Evolutionary conservation across 2,329 filamentous ascomycete genomes (phyloP), one percentile per base, ranked within the genome.

Genomic region (Zelopaecilomyces penicillatus): DNA sequence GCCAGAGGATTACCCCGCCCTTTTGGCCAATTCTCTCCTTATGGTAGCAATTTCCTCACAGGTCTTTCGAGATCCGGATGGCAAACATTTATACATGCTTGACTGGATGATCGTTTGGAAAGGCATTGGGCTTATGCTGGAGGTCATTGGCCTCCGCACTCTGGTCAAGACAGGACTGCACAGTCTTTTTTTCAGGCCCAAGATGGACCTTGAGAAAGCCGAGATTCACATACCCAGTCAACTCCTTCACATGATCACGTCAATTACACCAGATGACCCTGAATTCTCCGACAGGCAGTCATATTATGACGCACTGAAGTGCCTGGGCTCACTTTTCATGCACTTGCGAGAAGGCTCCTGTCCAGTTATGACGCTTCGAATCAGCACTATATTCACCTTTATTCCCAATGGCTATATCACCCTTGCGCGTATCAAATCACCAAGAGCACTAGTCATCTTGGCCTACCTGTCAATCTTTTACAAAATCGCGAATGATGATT

Each of bases 91-190:
- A 2, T 76, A 71, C 52, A 68, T 78, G 30, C 56, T 78, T 37
- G 69, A 78, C 54, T 80, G 76, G 75, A 73, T 78, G 59, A 52
- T 69, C 3, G 64, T 79, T 9, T 80, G 75, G 74, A 64, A 68
- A 7, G 75, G 75, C 7, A 77, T 67, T 28, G 65, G 71, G 30
- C 56, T 73, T 11, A 72, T 78, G 30, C 60, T 76, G 34, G 59
- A 70, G 0, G 49, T 57, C 19, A 58, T 62, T 46, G 53, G 55
- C 4, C 43, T 57, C 1, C 50, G 53, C 12, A 52, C 43, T 10
- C 49, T 64, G 12, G 44, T 61, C 39, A 57, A 66, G 3, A 68
- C 71, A 0, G 75, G 73, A 11, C 54, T 78, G 44, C 61, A 65
- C 1, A 54, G 61, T 5, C 61, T 79, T 8, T 75, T 79, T 51